Percentiles rank a stretch among this genome's conserved stretches.
Conservation (phyloP, 176 grass and related monocot species). For the Melocanna baccifera region DNA sequence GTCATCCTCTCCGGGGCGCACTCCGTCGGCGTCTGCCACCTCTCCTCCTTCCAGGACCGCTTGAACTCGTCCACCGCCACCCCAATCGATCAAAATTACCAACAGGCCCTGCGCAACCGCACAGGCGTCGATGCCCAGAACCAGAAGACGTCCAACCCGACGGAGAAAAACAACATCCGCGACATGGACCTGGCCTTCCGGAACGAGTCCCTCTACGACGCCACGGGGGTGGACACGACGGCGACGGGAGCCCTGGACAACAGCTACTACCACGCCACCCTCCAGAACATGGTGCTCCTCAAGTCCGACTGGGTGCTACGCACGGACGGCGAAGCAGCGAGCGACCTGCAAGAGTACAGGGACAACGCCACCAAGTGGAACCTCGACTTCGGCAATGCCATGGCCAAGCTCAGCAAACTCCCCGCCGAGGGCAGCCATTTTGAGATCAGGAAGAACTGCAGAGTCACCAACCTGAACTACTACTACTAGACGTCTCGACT, state of each 20-base stretch:
- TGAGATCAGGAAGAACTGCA: slow-evolving; percentile 34
- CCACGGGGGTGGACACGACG: not conserved
- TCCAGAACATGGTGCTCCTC: slow-evolving; percentile 25
- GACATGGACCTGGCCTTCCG: not conserved
- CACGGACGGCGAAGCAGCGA: not conserved
- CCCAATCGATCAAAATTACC: not conserved
- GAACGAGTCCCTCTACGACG: not conserved
- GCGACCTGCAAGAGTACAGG: not conserved
- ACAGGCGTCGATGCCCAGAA: not conserved
- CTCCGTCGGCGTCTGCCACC: slow-evolving; percentile 36
- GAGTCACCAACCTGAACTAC: slow-evolving; percentile 9
- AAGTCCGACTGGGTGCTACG: slow-evolving; percentile 29
- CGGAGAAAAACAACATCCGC: not conserved
- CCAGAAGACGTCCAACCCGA: not conserved
- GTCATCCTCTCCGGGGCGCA: slow-evolving; percentile 49
- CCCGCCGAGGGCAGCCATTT: slow-evolving; percentile 13
- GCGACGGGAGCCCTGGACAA: not conserved
- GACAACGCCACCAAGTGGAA: not conserved
- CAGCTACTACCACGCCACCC: slow-evolving; percentile 20
- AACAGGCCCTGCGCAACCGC: not conserved
- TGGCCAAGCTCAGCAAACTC: slow-evolving; percentile 48
- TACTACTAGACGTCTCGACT: not conserved
- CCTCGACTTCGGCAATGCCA: slow-evolving; percentile 12
- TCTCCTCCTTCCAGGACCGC: slow-evolving; percentile 29
- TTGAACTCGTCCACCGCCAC: not conserved